Evolutionary conservation across 1,284 basidiomycete genomes (phyloP), one percentile per base, ranked within the genome.

Genomic region (Apiotrichum siamense): DNA sequence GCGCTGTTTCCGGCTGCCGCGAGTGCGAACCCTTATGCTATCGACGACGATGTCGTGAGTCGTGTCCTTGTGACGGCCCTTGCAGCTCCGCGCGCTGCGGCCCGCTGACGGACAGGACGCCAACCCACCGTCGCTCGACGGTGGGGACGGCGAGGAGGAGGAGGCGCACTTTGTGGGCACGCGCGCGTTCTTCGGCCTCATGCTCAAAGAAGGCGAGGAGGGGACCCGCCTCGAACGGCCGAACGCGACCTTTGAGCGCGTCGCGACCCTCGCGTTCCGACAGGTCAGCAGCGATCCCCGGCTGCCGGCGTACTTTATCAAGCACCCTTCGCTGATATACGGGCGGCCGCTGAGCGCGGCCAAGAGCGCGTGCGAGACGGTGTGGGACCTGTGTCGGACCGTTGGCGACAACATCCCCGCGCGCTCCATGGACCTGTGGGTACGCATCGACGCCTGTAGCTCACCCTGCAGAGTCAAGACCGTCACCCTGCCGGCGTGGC

Each of bases 231-330:
- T 35, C 1, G 42, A 38, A 6, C 27, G 26, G 21, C 24, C 42
- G 17, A 47, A 26, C 18, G n/a, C 50, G 11, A 31, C 43, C 0
- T 57, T 57, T 40, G 50, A 36, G 17, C 39, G 45, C 6, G 49
- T 58, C 3, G 55, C 51, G 9, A 50, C 47, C 9, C 45, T 67
- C 12, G 39, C 55, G 1, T 69, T 66, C 29, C 59, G 67, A 0
- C 68, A 69, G 26, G 64, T 68, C n/a, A 65, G 65, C 12, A 40
- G 56, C 3, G 63, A 69, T 26, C 45, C 55, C 3, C 42, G 50
- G 6, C 37, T 52, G 6, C 66, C 68, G 0, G 66, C 62, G 3
- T 68, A 60, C 62, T 70, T 70, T 44, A 58, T 69, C n/a, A 54
- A 59, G 25, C 61, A 64, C 43, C 62, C 63, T 0, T 54, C 60